Percentiles rank a stretch among this genome's conserved stretches.
These are phyloP conservation scores for Nidularia pulvinata DNA, from an alignment of 768 basidiomycete species.

Conservation along the genomic window DNA sequence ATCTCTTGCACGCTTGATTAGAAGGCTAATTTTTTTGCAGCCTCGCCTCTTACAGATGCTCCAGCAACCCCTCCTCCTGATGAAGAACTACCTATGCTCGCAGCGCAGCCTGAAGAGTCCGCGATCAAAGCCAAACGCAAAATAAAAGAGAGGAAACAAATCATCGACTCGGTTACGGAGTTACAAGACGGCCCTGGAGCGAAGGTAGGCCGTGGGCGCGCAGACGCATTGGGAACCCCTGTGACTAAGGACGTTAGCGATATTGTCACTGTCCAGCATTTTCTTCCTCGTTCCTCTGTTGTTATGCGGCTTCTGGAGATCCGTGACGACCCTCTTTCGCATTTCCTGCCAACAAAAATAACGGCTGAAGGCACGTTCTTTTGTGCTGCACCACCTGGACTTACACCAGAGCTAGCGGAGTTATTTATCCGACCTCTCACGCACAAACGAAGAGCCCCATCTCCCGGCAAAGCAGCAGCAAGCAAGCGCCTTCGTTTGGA, in stretches of 20 bases:
- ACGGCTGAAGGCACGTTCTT: conserved; percentile 75
- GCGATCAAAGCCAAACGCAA: conserved; percentile 32
- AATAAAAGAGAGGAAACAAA: conserved; percentile 78
- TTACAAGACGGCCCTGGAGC: conserved; percentile 63
- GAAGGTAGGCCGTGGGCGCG: conserved; percentile 54
- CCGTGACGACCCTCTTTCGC: conserved; percentile 77
- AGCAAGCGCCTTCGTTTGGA: conserved; percentile 62
- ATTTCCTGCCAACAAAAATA: conserved; percentile 85
- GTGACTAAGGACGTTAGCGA: conserved; percentile 58
- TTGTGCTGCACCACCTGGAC: conserved; percentile 82
- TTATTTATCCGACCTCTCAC: conserved; percentile 82
- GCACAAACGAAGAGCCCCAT: conserved; percentile 59
- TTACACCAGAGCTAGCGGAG: conserved; percentile 79
- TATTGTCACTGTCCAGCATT: conserved; percentile 81
- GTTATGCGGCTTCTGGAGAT: conserved; percentile 89
- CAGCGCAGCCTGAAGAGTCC: conserved; percentile 32
- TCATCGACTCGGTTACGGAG: conserved; percentile 91
- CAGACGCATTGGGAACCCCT: conserved; percentile 49
- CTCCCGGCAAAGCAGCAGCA: conserved; percentile 50
- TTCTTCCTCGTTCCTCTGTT: conserved; percentile 81
- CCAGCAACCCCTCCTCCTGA: conserved; percentile 80
- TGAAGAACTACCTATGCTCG: conserved; percentile 44
- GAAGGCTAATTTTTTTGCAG: conserved; percentile 28
- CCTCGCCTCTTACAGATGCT: conserved; percentile 74
- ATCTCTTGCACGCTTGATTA: not conserved